Percentiles rank a stretch among this genome's conserved stretches.
phyloP scores from a whole-genome alignment of 352 stramenopile species.

The Phytophthora ohioensis region DNA sequence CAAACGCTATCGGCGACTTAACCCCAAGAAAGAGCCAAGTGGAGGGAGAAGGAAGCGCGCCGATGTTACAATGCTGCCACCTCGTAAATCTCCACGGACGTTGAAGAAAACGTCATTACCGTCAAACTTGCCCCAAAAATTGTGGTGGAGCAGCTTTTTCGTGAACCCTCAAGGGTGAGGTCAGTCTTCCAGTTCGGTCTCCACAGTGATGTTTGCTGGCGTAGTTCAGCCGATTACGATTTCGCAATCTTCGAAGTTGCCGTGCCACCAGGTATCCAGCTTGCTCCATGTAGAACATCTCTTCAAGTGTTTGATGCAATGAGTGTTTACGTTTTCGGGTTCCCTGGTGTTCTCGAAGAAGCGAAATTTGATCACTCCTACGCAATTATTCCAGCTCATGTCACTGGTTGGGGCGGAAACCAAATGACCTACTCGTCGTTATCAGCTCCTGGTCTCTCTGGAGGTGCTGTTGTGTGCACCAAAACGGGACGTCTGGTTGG shows the following conservation, averaged over 20 bases:
- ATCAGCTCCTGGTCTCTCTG: constrained; percentile 31
- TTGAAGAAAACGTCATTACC: constrained; percentile 29
- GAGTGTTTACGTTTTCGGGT: constrained; percentile 37
- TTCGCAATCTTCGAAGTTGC: constrained; percentile 43
- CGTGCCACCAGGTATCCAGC: constrained; percentile 25
- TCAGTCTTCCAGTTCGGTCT: too few species aligned
- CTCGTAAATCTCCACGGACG: not conserved
- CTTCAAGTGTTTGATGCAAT: constrained; percentile 22
- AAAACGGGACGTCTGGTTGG: constrained; percentile 42
- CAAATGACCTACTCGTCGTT: not conserved
- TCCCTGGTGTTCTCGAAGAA: constrained; percentile 30
- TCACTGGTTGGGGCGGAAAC: too few species aligned
- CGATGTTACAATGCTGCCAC: constrained; percentile 10
- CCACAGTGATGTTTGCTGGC: too few species aligned
- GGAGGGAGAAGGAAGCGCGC: constrained; percentile 20
- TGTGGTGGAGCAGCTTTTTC: constrained; percentile 24
- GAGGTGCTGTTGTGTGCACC: constrained; percentile 42
- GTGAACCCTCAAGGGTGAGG: not conserved
- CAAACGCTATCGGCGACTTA: constrained; percentile 29
- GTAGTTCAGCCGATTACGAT: too few species aligned
- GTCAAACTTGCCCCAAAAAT: constrained; percentile 16
- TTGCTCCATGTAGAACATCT: constrained; percentile 25
- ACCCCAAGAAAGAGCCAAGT: constrained; percentile 30
- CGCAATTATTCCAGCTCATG: too few species aligned
- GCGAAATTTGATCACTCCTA: constrained; percentile 5